A percentile compares a stretch with the other conserved stretches of the same genome.
Evolutionary conservation across 805 yeast genomes (phyloP).

Genomic region (Teunomyces tritomae): DNA sequence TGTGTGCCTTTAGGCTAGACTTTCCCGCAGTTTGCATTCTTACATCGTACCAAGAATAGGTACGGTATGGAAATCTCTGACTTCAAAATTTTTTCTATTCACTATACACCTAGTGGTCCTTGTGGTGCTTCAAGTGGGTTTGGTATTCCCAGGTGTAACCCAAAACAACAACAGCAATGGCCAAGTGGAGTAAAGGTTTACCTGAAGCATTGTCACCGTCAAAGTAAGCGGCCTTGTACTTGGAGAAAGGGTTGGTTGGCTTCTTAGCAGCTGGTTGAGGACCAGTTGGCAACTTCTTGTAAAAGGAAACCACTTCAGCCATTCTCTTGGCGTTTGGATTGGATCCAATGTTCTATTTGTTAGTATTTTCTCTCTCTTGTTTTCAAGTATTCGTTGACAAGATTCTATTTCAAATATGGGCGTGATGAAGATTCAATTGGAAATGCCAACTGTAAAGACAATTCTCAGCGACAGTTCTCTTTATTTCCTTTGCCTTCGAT

Average conservation of each 20-base stretch:
- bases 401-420: not conserved
- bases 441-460: too few relatives aligned
- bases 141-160: conserved; percentile 94
- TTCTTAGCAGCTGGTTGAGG: conserved; percentile 74
- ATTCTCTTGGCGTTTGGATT: conserved; percentile 97
- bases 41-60: too few relatives aligned
- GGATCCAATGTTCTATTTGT: conserved; percentile 77
- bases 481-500: too few relatives aligned
- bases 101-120: conserved; percentile 7
- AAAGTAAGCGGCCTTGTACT: conserved; percentile 83
- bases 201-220: conserved; percentile 83
- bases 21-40: not conserved
- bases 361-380: conserved; percentile 14
- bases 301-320: conserved; percentile 91
- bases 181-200: conserved; percentile 77
- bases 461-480: too few relatives aligned
- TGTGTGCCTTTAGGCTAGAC: not conserved
- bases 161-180: conserved; percentile 60
- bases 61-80: not conserved
- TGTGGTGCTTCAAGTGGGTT: conserved; percentile 64
- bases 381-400: not conserved
- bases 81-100: not conserved
- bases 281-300: conserved; percentile 95
- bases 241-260: conserved; percentile 60
- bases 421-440: too few relatives aligned